Evolutionary conservation across 139 green algal species (phyloP), one percentile per base, ranked within the genome.

Genomic region (Nannochloris sp.): DNA sequence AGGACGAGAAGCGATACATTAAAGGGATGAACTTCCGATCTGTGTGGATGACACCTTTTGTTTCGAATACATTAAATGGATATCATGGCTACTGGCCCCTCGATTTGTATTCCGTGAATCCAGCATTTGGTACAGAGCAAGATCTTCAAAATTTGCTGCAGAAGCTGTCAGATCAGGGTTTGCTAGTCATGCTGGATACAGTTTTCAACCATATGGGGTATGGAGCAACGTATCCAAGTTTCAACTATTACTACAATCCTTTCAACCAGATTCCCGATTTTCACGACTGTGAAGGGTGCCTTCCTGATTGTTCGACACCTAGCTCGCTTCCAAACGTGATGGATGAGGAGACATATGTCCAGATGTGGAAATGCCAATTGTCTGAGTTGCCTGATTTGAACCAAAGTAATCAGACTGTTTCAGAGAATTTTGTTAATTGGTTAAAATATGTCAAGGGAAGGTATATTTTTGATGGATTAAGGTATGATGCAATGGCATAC

Each of bases 181-280:
- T 48, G 58, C 28, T 49, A 6, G 17, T 28, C 5, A 71, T 78
- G 53, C 31, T 74, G 28, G 71, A 78, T 30, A 43, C 70, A 13
- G 66, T 79, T 2, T 40, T 40, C 2, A 79, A 79, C 58, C 73
- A 79, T 46, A 53, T 69, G 13, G 68, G 62, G 13, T 74, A 70
- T n/a, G 45, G 55, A 28, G 11, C 49, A 12, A 49, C 43, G 12
- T 49, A 49, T 12, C 43, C 43, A 12, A 49, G 43, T 49, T 49
- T 49, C 43, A 49, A 49, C 12, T 49, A 49, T 49, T 49, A 49
- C 43, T 49, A 49, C 43, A 49, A 49, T 49, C 43, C 43, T 10
- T 49, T 49, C 43, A 49, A 49, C 12, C 43, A 49, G 43, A 12
- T 49, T 12, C 43, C 43, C 12, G 43, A 49, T 29, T 25, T 49